A percentile compares a stretch with the other conserved stretches of the same genome.
Conservation (phyloP, 306 rosid genomes). For the Luffa aegyptiaca region DNA sequence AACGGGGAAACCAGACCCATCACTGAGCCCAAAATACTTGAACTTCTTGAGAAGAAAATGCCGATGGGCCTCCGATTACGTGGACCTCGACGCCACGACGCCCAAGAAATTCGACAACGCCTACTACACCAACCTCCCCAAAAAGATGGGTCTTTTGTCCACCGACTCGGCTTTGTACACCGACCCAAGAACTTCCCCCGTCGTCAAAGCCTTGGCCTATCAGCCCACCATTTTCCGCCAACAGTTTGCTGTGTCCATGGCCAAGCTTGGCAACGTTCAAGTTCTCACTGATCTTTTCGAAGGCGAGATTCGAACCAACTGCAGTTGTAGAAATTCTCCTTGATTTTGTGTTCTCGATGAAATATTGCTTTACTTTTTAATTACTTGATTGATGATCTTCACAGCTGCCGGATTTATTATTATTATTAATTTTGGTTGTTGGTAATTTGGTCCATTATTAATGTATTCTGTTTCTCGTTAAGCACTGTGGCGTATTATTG, state of each 20-base stretch:
- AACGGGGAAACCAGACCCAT: conserved; percentile 51
- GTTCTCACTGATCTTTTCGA: conserved; percentile 43
- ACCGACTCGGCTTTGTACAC: conserved; percentile 46
- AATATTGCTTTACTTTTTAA: background rate
- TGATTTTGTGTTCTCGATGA: background rate
- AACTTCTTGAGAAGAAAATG: conserved; percentile 68
- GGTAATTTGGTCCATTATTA: background rate
- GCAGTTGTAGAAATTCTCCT: conserved; percentile 51
- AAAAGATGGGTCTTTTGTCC: conserved; percentile 54
- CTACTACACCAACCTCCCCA: conserved; percentile 42
- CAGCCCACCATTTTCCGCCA: conserved; percentile 25
- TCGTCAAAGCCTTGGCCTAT: conserved; percentile 37
- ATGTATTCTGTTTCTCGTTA: background rate
- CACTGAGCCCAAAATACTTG: conserved; percentile 31
- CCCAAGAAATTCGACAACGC: conserved; percentile 44
- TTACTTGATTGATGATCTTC: too few species aligned
- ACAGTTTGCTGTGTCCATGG: conserved; percentile 71
- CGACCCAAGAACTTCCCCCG: conserved; percentile 52
- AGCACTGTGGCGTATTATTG: background rate
- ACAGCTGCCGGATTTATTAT: background rate
- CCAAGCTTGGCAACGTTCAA: conserved; percentile 55
- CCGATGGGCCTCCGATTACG: conserved; percentile 77
- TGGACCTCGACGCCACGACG: conserved; percentile 65
- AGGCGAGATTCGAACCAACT: conserved; percentile 67
- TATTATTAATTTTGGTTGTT: background rate